These are phyloP conservation scores for Talaromyces sp. DNA, from an alignment of 2,329 filamentous ascomycete species.

Conservation along the genomic window DNA sequence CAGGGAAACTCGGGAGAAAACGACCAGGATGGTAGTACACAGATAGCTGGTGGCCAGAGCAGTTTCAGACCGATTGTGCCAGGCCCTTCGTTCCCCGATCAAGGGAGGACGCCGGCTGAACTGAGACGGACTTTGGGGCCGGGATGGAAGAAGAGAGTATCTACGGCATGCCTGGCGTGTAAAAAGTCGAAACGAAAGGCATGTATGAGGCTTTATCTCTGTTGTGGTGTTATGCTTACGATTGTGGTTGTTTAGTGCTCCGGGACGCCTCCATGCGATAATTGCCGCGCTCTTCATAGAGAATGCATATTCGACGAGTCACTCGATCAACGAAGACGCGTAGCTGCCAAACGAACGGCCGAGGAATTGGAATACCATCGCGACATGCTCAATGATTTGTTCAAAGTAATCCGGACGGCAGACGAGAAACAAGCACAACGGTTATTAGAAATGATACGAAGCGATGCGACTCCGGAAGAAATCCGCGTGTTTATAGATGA, in stretches of 20 bases:
- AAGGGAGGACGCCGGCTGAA: conserved; percentile 11
- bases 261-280: conserved; percentile 39
- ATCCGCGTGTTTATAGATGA: conserved; percentile 36
- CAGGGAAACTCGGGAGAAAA: not conserved
- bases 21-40: not conserved
- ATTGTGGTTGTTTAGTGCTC: conserved; percentile 33
- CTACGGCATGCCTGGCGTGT: conserved; percentile 41
- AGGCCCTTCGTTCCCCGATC: conserved; percentile 25
- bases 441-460: conserved; percentile 38
- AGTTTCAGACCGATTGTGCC: conserved; percentile 29
- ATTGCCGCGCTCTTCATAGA: conserved; percentile 37
- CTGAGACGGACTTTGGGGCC: conserved; percentile 16
- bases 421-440: conserved; percentile 31
- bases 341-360: conserved; percentile 41
- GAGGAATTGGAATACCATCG: conserved; percentile 43
- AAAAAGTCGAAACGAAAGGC: conserved; percentile 44
- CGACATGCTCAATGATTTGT: conserved; percentile 39
- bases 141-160: conserved; percentile 39
- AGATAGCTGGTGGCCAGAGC: not conserved
- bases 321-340: conserved; percentile 52
- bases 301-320: conserved; percentile 59
- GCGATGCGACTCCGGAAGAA: conserved; percentile 36
- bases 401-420: conserved; percentile 36
- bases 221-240: not conserved
- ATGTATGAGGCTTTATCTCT: not conserved